Evolutionary conservation across 768 basidiomycete genomes (phyloP), one percentile per base, ranked within the genome.

Genomic region (Auricularia auricula-judae): DNA sequence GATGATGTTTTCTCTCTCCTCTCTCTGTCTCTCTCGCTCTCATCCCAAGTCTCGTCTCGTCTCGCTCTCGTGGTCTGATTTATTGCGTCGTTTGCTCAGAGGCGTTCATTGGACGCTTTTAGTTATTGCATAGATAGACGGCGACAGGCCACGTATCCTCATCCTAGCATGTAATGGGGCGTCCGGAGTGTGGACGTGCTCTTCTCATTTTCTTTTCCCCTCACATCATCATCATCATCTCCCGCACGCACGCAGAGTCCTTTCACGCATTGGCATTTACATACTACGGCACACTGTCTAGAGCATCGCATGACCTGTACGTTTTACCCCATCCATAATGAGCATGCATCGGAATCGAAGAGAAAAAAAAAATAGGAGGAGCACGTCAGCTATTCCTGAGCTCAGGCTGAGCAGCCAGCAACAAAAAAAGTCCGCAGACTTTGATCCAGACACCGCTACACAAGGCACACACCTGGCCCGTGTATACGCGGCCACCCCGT

Each of bases 1-100:
- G 65, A 54, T 53, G 64, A 47, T 63, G 56, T 65, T 58, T 61
- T 54, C 61, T 65, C 62, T 64, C 61, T 14, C 68, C 67, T 59
- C 62, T 63, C 29, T 65, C 67, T 65, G 47, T 67, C 69, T 65
- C 51, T 44, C 61, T 21, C 56, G 23, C 29, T 62, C 43, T 62
- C 42, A 62, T 34, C 14, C 42, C n/a, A 18, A 33, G 35, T 62
- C 21, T 39, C 39, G 36, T 39, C 42, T 62, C 51, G 51, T 62
- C 36, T 29, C 42, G 21, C 33, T 33, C 62, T 34, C 60, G 60
- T 61, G 36, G 60, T 61, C 59, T 44, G 39, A 44, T 44, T 62
- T 62, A 62, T 62, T n/a, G 47, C 21, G 18, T 16, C 21, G 14
- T 51, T 51, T 51, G 47, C 47, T 51, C 47, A 12, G 47, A 51